Evolutionary conservation across 306 rosid genomes (phyloP), one percentile per base, ranked within the genome.

Genomic region (Pachyrhizus erosus): DNA sequence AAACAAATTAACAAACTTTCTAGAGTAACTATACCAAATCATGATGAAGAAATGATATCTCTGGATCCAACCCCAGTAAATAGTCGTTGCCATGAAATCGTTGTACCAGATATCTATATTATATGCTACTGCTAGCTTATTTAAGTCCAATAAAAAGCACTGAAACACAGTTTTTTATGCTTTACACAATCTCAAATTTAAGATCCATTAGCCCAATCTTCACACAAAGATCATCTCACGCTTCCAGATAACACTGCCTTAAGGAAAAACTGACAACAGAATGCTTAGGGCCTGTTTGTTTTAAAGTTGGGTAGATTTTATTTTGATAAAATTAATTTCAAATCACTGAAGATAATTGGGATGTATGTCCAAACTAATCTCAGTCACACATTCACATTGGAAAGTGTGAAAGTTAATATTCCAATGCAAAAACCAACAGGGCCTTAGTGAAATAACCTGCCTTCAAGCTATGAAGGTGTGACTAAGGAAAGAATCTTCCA

Each of bases 141-240:
- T 26, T 52, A 72, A 71, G 43, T 62, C 45, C 42, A 72, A 51
- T 9, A 70, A 61, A 69, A 51, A 34, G 39, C 14, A 77, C 42
- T 10, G 9, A 2, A 46, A 46, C 78, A 21, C 21, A 51, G 31
- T 7, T 61, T 61, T 71, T 31, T 2, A 78, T 24, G 23, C 70
- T 51, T 64, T 10, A 71, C 52, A 60, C 23, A 64, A 43, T 64
- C 40, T 20, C 14, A 29, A 78, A 26, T 27, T 29, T 62, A 51
- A 24, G 58, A 78, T 77, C 78, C 21, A 58, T 31, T 55, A 69
- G 45, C 66, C 31, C 33, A 31, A 68, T 82, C 64, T 57, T 70
- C 43, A 77, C 58, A 70, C 21, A 48, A 58, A 46, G 51, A 61
- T 33, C 27, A 77, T 69, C 52, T 4, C 48, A 61, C n/a, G 37